Base-by-base conservation (phyloP, 75 land plant genomes). In the Selaginella tamariscina region DNA sequence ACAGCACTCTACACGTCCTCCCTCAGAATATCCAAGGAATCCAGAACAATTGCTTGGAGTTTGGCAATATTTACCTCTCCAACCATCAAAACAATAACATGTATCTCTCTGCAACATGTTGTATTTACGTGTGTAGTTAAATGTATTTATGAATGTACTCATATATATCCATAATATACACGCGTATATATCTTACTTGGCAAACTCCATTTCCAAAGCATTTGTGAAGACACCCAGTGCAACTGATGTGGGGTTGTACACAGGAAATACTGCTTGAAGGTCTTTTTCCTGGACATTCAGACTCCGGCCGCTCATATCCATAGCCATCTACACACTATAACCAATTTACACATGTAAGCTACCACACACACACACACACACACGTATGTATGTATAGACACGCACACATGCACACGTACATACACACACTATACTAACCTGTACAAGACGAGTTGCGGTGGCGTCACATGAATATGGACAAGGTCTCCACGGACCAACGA, bases 61-160 rank as follows among this genome's bases (percentile, higher is more conserved):
- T 5, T 59, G 24, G 26, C 62, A 59, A 26, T 59, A 59, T 23
- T 23, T 59, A 8, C 62, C 62, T 8, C 8, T 21, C 62, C 62
- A 59, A n/a, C 26, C 62, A 59, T 59, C 62, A 59, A 9, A 59
- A 26, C 62, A 59, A 59, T 8, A 59, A 21, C 62, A 59, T 27
- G 2, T 5, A 23, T 59, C 62, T 8, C 8, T 5, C 62, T 59
- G 62, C 18, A 59, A 21, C 5, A 59, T 9, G 26, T 5, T 39
- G 11, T 15, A 39, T 5, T 39, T 5, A 39, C 49, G 15, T 15
- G 49, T 5, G 49, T 5, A 5, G 15, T 39, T 39, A 15, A 39
- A 39, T 5, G 15, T 15, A 15, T 39, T n/a, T n/a, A n/a, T n/a
- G n/a, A n/a, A n/a, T n/a, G n/a, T n/a, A n/a, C n/a, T n/a, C n/a